Evolutionary conservation across 371 early-diverging fungal species (phyloP).

Genomic region (Phascolomyces articulosus): DNA sequence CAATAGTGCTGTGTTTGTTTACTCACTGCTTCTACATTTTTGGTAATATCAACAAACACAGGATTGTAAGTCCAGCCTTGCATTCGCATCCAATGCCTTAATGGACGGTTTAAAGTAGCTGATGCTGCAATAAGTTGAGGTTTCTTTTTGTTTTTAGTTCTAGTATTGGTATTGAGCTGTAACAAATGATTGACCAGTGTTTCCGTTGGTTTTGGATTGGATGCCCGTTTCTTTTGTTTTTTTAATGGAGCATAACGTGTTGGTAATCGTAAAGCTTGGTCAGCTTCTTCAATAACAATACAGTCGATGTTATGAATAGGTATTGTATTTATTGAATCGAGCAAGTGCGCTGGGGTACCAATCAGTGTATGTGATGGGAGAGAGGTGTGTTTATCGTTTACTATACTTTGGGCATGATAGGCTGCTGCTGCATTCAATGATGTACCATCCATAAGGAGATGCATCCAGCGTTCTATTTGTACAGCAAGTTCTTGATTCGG

Average conservation of each 20-base stretch:
- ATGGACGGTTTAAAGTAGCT: conserved; percentile 73
- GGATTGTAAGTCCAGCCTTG: conserved; percentile 61
- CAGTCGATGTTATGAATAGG: conserved; percentile 56
- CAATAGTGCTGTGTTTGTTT: conserved; percentile 51
- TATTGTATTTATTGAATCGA: conserved; percentile 47
- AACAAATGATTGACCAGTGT: conserved; percentile 55
- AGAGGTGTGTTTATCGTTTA: conserved; percentile 8
- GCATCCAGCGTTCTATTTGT: conserved; percentile 69
- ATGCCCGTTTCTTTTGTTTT: conserved; percentile 47
- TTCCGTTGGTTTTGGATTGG: conserved; percentile 73
- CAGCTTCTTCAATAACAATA: conserved; percentile 79
- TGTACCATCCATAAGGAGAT: conserved; percentile 11
- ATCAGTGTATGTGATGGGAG: conserved; percentile 52
- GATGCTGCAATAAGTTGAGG: conserved; percentile 69
- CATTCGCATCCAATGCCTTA: conserved; percentile 58
- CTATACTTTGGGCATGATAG: no score
- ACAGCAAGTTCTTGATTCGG: conserved; percentile 89
- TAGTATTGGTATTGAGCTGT: not conserved
- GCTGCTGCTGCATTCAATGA: no score
- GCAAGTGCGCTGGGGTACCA: conserved; percentile 69
- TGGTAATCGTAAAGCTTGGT: conserved; percentile 68
- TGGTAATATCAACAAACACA: conserved; percentile 63
- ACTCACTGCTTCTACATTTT: conserved; percentile 11
- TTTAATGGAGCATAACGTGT: conserved; percentile 59
- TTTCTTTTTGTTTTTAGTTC: not conserved